Evolutionary conservation across 305 asterid species (phyloP).

Genomic region (Stenogyne calaminthoides): DNA sequence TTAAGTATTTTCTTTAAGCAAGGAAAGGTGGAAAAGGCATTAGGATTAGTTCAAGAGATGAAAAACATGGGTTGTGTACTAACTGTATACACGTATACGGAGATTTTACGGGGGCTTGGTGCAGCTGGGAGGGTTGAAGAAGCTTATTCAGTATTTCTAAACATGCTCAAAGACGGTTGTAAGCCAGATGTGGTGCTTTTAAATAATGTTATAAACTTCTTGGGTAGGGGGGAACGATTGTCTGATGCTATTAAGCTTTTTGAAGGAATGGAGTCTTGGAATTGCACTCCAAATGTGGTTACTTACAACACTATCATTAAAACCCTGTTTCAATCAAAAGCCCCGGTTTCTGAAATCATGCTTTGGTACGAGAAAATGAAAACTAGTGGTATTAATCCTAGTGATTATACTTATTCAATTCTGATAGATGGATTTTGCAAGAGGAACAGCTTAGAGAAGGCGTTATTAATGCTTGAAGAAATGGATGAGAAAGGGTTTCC

Average conservation of each 20-base stretch:
- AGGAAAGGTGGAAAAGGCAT: constrained; percentile 64
- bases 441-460: constrained; percentile 75
- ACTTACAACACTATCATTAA: constrained; percentile 86
- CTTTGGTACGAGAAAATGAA: constrained; percentile 86
- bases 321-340: constrained; percentile 65
- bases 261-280: constrained; percentile 72
- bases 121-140: constrained; percentile 75
- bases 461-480: constrained; percentile 79
- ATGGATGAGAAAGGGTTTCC: constrained; percentile 97
- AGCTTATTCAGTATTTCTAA: constrained; percentile 66
- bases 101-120: constrained; percentile 79
- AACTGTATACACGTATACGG: constrained; percentile 86
- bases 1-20: constrained; percentile 61
- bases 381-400: constrained; percentile 58
- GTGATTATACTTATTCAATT: constrained; percentile 81
- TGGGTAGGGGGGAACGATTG: constrained; percentile 70
- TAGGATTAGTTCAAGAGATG: constrained; percentile 74
- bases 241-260: constrained; percentile 73
- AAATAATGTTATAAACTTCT: constrained; percentile 73
- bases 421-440: constrained; percentile 92
- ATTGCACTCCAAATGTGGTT: constrained; percentile 77
- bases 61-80: constrained; percentile 61
- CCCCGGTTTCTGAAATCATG: constrained; percentile 57
- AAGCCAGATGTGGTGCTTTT: constrained; percentile 84
- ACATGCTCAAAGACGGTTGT: constrained; percentile 74